A percentile compares a stretch with the other conserved stretches of the same genome.
Evolutionary conservation across 2,329 filamentous ascomycete genomes (phyloP).

Genomic region (Penicillium sp.): DNA sequence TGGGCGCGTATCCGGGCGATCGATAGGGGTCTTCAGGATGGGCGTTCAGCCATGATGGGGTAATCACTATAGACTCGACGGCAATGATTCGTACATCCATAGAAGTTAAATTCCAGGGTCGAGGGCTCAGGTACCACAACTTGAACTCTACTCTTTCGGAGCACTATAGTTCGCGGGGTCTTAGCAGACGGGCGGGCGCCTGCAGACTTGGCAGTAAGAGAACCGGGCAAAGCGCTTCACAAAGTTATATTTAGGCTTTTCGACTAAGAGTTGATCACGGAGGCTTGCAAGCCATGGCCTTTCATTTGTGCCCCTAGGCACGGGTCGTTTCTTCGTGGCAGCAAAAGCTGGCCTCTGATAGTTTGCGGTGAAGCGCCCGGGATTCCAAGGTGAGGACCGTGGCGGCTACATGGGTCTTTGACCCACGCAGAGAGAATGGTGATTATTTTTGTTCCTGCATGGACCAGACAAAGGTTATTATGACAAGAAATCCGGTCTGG

Average conservation of each 20-base stretch:
- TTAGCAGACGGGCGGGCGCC: conserved; percentile 12
- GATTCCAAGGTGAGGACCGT: conserved; percentile 6
- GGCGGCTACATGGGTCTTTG: conserved; percentile 8
- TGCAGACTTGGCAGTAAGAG: conserved; percentile 21
- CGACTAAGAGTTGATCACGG: not conserved
- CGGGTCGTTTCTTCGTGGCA: not conserved
- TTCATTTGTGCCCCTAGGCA: conserved; percentile 7
- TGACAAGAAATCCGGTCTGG: not conserved
- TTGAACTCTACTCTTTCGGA: not conserved
- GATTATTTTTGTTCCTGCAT: not conserved
- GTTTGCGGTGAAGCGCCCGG: conserved; percentile 20
- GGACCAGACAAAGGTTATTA: not conserved
- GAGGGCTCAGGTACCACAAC: conserved; percentile 1
- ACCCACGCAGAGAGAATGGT: not conserved
- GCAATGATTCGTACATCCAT: conserved; percentile 4
- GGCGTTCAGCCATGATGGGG: not conserved
- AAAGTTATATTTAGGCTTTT: conserved; percentile 12
- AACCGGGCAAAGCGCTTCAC: not conserved
- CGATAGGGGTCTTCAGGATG: conserved; percentile 3
- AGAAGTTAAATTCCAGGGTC: conserved; percentile 6
- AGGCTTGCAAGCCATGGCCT: not conserved
- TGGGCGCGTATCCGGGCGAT: conserved; percentile 9
- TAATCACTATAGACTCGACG: not conserved
- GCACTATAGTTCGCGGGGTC: conserved; percentile 3
- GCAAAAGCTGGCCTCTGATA: conserved; percentile 12